Evolutionary conservation across 2,329 filamentous ascomycete genomes (phyloP).

Genomic region (Parascedosporium putredinis): DNA sequence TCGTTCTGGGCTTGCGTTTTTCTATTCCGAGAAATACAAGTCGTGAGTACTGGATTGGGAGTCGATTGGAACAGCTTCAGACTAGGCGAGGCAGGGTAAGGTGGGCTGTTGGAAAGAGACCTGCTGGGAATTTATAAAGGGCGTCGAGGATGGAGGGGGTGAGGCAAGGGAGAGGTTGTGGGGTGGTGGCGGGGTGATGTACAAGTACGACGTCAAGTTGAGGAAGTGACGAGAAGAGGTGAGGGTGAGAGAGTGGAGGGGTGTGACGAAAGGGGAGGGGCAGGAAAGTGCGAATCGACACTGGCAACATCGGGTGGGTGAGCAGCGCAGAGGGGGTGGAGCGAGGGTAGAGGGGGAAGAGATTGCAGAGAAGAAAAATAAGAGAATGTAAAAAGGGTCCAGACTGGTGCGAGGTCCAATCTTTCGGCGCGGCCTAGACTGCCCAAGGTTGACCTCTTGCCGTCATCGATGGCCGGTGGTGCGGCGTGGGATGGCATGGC

Average conservation of each 20-base stretch:
- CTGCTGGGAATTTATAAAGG: not conserved
- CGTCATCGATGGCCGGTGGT: not conserved
- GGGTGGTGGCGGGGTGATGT: not conserved
- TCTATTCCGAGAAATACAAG: not conserved
- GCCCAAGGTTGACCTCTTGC: not conserved
- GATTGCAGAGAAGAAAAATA: not conserved
- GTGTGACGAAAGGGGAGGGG: not conserved
- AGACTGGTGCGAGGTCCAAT: not conserved
- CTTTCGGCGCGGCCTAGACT: not conserved
- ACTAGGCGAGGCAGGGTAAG: not conserved
- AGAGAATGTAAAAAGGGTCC: not conserved
- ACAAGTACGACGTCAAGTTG: not conserved
- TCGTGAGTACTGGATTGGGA: not conserved
- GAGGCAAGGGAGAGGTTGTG: not conserved
- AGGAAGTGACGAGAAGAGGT: not conserved
- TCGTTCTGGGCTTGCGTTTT: not conserved
- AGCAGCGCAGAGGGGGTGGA: too few species aligned
- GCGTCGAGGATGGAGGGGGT: not conserved
- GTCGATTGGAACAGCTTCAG: not conserved
- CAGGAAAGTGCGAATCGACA: too few species aligned
- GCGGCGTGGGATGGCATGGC: not conserved
- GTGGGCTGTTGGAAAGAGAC: not conserved
- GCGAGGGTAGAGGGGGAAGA: not conserved
- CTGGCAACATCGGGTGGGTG: too few species aligned
- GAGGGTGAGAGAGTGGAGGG: not conserved